These are phyloP conservation scores for Cymbopogon flexuosus DNA, from an alignment of 202 grass and related monocot species.

Conservation along the genomic window DNA sequence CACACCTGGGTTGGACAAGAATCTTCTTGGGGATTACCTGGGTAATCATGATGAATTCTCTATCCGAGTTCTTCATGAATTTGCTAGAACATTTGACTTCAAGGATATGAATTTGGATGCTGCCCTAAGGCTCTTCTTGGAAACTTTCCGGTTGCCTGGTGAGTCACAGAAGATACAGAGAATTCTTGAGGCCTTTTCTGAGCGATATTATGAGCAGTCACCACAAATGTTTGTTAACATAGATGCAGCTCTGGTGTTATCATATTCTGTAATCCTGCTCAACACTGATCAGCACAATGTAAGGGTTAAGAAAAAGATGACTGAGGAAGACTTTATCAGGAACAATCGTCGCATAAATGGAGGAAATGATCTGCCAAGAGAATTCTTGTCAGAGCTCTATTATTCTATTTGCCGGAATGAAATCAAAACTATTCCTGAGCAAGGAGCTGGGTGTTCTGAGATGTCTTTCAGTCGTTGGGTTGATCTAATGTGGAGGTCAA, in stretches of 20 bases:
- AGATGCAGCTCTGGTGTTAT: slow-evolving; percentile 83
- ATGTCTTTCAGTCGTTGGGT: slow-evolving; percentile 95
- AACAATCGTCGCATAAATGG: slow-evolving; percentile 95
- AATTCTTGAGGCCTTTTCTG: slow-evolving; percentile 92
- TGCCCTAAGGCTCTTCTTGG: slow-evolving; percentile 92
- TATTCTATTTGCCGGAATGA: slow-evolving; percentile 91
- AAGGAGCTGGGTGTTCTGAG: slow-evolving; percentile 76
- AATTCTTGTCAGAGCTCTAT: slow-evolving; percentile 80
- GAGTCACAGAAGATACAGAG: slow-evolving; percentile 99
- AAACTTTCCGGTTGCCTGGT: slow-evolving; percentile 92
- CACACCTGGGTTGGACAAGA: slow-evolving; percentile 88
- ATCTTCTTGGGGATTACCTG: slow-evolving; percentile 88
- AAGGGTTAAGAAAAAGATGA: slow-evolving; percentile 99
- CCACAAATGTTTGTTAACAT: slow-evolving; percentile 80
- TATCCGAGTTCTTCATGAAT: slow-evolving; percentile 84
- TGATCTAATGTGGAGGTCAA: slow-evolving; percentile 88
- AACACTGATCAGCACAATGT: slow-evolving; percentile 98
- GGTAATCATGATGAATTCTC: slow-evolving; percentile 95
- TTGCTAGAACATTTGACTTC: slow-evolving; percentile 94
- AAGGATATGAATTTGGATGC: slow-evolving; percentile 91
- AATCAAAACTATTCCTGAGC: slow-evolving; percentile 81
- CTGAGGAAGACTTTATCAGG: slow-evolving; percentile 96
- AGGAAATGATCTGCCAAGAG: slow-evolving; percentile 81
- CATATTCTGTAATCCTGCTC: slow-evolving; percentile 95
- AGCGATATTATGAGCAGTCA: slow-evolving; percentile 94